A percentile compares a stretch with the other conserved stretches of the same genome.
These are phyloP conservation scores for Colletotrichum sp. DNA, from an alignment of 2,329 filamentous ascomycete species.

Conservation along the genomic window DNA sequence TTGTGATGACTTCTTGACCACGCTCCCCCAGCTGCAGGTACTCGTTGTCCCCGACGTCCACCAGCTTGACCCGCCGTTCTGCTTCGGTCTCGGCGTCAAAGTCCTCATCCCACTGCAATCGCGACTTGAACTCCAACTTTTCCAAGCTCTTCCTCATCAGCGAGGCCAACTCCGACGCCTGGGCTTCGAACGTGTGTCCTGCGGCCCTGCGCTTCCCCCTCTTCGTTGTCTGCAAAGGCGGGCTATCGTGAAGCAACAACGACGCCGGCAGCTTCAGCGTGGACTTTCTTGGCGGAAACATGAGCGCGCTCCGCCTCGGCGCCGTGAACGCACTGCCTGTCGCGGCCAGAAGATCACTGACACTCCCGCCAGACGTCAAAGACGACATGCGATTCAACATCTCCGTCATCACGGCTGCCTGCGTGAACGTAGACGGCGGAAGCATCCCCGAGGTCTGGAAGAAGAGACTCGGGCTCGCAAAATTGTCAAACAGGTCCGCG, in stretches of 20 bases:
- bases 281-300: slow-evolving; percentile 53
- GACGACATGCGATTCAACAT: slow-evolving; percentile 25
- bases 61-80: slow-evolving; percentile 39
- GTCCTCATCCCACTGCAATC: slow-evolving; percentile 45
- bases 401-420: slow-evolving; percentile 23
- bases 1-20: slow-evolving; percentile 29
- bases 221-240: slow-evolving; percentile 20
- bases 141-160: slow-evolving; percentile 56
- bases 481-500: slow-evolving; percentile 60
- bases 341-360: slow-evolving; percentile 8
- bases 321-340: slow-evolving; percentile 23
- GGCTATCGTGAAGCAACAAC: slow-evolving; percentile 51
- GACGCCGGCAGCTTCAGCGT: slow-evolving; percentile 54
- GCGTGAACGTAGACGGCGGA: slow-evolving; percentile 49
- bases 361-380: slow-evolving; percentile 10
- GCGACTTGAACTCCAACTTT: slow-evolving; percentile 48
- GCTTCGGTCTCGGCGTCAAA: slow-evolving; percentile 37
- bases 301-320: slow-evolving; percentile 45
- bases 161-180: slow-evolving; percentile 50
- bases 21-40: slow-evolving; percentile 28
- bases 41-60: slow-evolving; percentile 38
- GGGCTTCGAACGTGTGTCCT: slow-evolving; percentile 49
- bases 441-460: slow-evolving; percentile 58
- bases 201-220: slow-evolving; percentile 14
- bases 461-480: slow-evolving; percentile 62